Percentiles rank a stretch among this genome's conserved stretches.
phyloP scores from a whole-genome alignment of 1,139 yeast species.

The Debaryomyces subglobosus region DNA sequence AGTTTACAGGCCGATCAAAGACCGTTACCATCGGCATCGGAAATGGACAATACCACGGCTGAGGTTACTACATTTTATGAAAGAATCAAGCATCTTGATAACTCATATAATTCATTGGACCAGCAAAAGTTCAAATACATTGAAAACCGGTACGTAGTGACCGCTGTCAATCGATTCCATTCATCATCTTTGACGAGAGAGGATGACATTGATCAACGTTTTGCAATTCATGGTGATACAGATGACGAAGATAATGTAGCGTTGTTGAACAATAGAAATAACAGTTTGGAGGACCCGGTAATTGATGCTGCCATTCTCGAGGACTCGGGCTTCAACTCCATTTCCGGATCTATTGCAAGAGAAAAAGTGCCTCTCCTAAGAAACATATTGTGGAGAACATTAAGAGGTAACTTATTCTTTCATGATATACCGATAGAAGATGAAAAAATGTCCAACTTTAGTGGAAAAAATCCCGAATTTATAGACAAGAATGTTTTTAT shows the following conservation, averaged over 20 bases:
- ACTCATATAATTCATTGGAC: constrained; percentile 29
- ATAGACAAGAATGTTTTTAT: constrained; percentile 76
- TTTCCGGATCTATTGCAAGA: constrained; percentile 53
- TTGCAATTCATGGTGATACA: constrained; percentile 11
- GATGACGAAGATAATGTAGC: constrained; percentile 40
- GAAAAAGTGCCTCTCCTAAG: constrained; percentile 49
- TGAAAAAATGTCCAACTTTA: constrained; percentile 33
- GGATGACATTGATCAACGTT: constrained; percentile 15
- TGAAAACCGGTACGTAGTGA: constrained; percentile 39
- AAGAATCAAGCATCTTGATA: constrained; percentile 38
- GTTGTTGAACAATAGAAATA: constrained; percentile 29
- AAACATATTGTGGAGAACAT: constrained; percentile 57
- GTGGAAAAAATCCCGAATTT: constrained; percentile 48
- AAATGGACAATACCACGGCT: constrained; percentile 33
- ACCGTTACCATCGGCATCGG: constrained; percentile 34
- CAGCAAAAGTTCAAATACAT: constrained; percentile 26
- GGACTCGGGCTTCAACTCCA: constrained; percentile 50
- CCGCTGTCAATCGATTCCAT: constrained; percentile 35
- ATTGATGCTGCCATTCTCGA: constrained; percentile 39
- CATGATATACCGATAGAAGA: constrained; percentile 49
- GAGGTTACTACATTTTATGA: constrained; percentile 26
- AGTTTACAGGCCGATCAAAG: constrained; percentile 29
- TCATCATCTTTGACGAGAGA: constrained; percentile 16
- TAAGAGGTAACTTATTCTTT: constrained; percentile 56
- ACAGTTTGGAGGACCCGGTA: constrained; percentile 31